Evolutionary conservation across 495 filamentous ascomycete species (phyloP).

Genomic region (Peziza echinospora): DNA sequence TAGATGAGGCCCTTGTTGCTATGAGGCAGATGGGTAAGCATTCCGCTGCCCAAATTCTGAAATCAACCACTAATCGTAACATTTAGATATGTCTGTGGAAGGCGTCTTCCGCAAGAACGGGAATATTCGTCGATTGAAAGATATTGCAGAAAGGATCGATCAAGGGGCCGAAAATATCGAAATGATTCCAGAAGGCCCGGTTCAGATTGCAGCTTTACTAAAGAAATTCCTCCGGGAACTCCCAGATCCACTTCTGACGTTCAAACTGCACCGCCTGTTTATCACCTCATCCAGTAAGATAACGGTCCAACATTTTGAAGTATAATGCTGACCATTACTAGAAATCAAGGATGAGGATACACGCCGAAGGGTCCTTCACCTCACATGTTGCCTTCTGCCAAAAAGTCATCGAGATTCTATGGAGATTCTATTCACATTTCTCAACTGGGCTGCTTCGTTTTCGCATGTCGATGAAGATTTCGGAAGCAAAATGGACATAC

Average conservation of each 20-base stretch:
- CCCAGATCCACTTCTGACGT: slow-evolving; percentile 82
- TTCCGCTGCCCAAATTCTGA: background rate
- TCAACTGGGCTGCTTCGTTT: slow-evolving; percentile 97
- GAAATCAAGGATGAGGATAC: slow-evolving; percentile 70
- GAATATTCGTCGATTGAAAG: slow-evolving; percentile 76
- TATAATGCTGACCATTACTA: no score
- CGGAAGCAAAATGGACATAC: slow-evolving; percentile 97
- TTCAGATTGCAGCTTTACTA: slow-evolving; percentile 81
- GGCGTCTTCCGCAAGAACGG: slow-evolving; percentile 99
- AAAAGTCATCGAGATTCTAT: slow-evolving; percentile 84
- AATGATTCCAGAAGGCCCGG: slow-evolving; percentile 60
- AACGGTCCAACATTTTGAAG: no score
- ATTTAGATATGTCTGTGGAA: slow-evolving; percentile 75
- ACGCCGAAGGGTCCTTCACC: slow-evolving; percentile 63
- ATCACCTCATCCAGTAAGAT: slow-evolving; percentile 63
- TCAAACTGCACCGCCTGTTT: slow-evolving; percentile 82
- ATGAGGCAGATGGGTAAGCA: slow-evolving; percentile 73
- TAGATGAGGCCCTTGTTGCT: slow-evolving; percentile 78
- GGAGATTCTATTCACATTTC: slow-evolving; percentile 83
- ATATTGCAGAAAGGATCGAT: slow-evolving; percentile 65
- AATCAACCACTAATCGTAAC: background rate
- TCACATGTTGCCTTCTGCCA: slow-evolving; percentile 81
- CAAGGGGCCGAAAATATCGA: slow-evolving; percentile 58
- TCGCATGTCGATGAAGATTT: slow-evolving; percentile 80
- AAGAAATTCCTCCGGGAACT: slow-evolving; percentile 92